Base-by-base conservation (phyloP, 805 yeast genomes). In the Candida manassasensis region DNA sequence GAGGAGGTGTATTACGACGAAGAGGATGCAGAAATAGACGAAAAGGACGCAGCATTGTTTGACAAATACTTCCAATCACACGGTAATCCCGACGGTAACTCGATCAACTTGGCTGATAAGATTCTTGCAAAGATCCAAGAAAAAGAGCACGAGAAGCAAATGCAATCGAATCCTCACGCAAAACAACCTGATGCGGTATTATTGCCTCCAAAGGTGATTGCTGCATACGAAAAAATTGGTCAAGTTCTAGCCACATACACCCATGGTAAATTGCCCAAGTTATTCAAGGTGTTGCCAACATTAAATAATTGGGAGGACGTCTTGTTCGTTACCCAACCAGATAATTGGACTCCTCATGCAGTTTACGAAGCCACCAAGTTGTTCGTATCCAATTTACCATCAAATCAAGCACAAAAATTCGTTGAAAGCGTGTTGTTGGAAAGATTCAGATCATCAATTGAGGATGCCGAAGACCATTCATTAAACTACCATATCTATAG, bases 291-390 rank as follows among this genome's bases (percentile, higher is more conserved):
- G 34, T 75, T 94, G 37, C 99, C 99, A 22, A 75, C 95, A 3
- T 72, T 93, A 45, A 82, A 75, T 48, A 90, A 90, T 62, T 93
- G 99, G 99, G 88, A 88, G 57, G 97, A 90, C 57, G 83, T 93
- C 21, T 66, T 93, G 22, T 90, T 79, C 53, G 96, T 93, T 27
- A 89, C 97, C 1, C 79, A 87, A 47, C 98, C 98, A 6, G 88
- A 79, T 43, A 65, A 71, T 19, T 93, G 99, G 99, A 84, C 97
- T 12, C 89, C 97, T 12, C 90, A 89, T 51, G 96, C 93, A 2
- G 80, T 83, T 4, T 93, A 82, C 54, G 97, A 93, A 59, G 98
- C 97, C 3, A 87, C 97, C 6, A 86, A 87, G 60, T 67, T 93
- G 32, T 90, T 93, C 61, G 95, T 93, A 2, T 88, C 97, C 14